A percentile compares a stretch with the other conserved stretches of the same genome.
Evolutionary conservation across 2,329 filamentous ascomycete species (phyloP).

Genomic region (Colletotrichum phormii): DNA sequence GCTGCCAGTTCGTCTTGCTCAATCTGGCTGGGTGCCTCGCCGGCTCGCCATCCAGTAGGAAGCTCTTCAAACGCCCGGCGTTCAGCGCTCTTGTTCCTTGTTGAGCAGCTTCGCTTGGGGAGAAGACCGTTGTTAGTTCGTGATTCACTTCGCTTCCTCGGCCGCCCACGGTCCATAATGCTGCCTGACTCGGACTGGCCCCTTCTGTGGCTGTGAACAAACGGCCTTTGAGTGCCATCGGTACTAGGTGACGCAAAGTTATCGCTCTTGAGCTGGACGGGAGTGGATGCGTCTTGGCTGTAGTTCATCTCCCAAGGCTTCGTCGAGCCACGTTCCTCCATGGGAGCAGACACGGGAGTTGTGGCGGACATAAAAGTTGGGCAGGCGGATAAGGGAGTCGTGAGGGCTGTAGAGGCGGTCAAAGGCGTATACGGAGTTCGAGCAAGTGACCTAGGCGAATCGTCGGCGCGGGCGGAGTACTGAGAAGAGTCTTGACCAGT

Average conservation of each 20-base stretch:
- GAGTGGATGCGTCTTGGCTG: constrained; percentile 41
- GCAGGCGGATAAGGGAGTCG: constrained; percentile 57
- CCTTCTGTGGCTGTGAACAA: constrained; percentile 58
- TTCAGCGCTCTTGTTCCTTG: constrained; percentile 57
- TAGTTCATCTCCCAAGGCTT: constrained; percentile 55
- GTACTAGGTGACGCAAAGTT: constrained; percentile 45
- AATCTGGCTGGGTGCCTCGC: constrained; percentile 63
- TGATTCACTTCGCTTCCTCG: constrained; percentile 63
- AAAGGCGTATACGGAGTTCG: constrained; percentile 59
- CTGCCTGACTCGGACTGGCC: constrained; percentile 68
- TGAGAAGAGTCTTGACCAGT: constrained; percentile 53
- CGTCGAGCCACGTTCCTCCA: constrained; percentile 56
- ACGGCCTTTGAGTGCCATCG: constrained; percentile 43
- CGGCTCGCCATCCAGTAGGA: constrained; percentile 67
- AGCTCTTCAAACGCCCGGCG: constrained; percentile 69
- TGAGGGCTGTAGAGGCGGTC: constrained; percentile 54
- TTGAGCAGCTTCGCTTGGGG: constrained; percentile 52
- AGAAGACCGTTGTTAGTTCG: constrained; percentile 50
- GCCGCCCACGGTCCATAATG: constrained; percentile 72
- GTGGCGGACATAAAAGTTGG: constrained; percentile 41
- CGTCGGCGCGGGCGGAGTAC: constrained; percentile 57
- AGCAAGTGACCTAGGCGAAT: constrained; percentile 54
- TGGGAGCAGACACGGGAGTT: constrained; percentile 60
- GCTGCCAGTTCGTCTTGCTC: constrained; percentile 59
- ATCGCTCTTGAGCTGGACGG: constrained; percentile 44